Base-by-base conservation (phyloP, 1,139 yeast genomes). In the Blastobotrys aristatus region DNA sequence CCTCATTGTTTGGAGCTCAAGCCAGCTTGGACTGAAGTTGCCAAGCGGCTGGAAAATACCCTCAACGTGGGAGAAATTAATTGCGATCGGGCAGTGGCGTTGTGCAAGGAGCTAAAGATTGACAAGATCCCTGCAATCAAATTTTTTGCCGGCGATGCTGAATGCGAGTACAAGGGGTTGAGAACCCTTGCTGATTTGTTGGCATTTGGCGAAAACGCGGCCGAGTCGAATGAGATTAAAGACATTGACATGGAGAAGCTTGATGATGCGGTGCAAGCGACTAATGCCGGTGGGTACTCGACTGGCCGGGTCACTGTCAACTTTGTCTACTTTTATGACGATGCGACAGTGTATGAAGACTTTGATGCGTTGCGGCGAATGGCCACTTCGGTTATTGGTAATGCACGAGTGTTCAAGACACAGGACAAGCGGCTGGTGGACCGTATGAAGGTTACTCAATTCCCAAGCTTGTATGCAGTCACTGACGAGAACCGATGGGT, bases 51-150 rank as follows among this genome's bases (percentile, higher is more conserved):
- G 49, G 54, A 59, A 46, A 66, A 67, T 21, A 47, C 50, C 44
- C 54, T 71, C 43, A 68, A 70, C 44, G 61, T 71, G 17, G 75
- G 71, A 5, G 70, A 68, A 30, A 66, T 71, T 39, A 66, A 71
- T 56, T 71, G 75, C 47, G 70, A 68, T 39, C 57, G 50, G 21
- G 58, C 67, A 40, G 44, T 53, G 14, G 51, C 57, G 30, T 53
- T 69, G 13, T 71, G 75, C 54, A 55, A 58, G 13, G 64, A 59
- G 10, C 63, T 61, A 16, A 62, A 61, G 13, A 51, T 60, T 30
- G 49, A 51, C 4, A 48, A 50, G 14, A 60, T 56, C 46, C 75
- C 75, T 1, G 54, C 62, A 6, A 52, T 70, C 14, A 53, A 56
- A 49, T 63, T 57, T 47, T 64, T 65, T 45, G 54, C 59, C 16